Conservation (phyloP, 2,329 filamentous ascomycete species). For the Chaetomium globosum region DNA sequence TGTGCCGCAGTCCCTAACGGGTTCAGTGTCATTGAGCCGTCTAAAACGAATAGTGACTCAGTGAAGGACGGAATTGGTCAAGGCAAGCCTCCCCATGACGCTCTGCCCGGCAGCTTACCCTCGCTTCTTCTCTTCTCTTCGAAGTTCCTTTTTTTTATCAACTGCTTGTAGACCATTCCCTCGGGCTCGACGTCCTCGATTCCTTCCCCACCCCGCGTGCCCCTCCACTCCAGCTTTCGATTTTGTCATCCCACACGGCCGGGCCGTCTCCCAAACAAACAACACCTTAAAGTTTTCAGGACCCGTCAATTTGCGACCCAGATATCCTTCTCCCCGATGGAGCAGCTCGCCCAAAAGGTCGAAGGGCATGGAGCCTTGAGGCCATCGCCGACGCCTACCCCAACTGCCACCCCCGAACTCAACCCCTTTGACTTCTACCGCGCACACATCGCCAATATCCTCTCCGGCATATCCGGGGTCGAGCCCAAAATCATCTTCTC, state of each 20-base stretch:
- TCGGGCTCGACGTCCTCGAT: constrained; percentile 28
- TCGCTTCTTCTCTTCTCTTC: constrained; percentile 28
- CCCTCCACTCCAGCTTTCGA: constrained; percentile 19
- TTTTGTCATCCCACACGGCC: constrained; percentile 26
- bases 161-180: constrained; percentile 8
- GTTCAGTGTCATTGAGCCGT: not conserved
- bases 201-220: constrained; percentile 19
- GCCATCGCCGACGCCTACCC: constrained; percentile 51
- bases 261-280: constrained; percentile 26
- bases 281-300: constrained; percentile 15
- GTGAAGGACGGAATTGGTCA: constrained; percentile 1
- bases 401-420: constrained; percentile 65
- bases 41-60: constrained; percentile 6
- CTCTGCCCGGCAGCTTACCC: constrained; percentile 14
- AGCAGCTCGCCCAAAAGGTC: constrained; percentile 43
- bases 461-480: constrained; percentile 70
- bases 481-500: constrained; percentile 72
- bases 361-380: constrained; percentile 43
- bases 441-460: constrained; percentile 70
- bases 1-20: constrained; percentile 3
- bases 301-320: constrained; percentile 33
- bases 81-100: constrained; percentile 27
- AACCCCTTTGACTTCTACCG: constrained; percentile 83
- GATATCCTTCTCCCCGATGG: constrained; percentile 37
- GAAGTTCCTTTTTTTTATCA: constrained; percentile 22